phyloP scores from a whole-genome alignment of 1,139 yeast genomes.

The Suhomyces bolitotheri region DNA sequence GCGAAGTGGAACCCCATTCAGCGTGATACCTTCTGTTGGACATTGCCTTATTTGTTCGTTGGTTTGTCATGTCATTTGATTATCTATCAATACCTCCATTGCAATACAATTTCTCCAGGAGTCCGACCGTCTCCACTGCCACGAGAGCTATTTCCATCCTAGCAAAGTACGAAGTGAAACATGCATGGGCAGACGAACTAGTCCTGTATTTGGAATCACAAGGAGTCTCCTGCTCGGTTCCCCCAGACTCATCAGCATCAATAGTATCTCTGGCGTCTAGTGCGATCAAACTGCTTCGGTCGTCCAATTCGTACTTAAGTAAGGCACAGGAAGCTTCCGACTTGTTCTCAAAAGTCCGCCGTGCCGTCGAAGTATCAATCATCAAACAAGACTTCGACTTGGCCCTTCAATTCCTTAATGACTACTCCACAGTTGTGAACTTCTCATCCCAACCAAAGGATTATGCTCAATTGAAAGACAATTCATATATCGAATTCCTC shows the following conservation, averaged over 20 bases:
- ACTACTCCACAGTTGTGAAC: constrained; percentile 22
- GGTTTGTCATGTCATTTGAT: constrained; percentile 1
- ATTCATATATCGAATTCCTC: constrained; percentile 29
- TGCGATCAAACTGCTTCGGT: constrained; percentile 5
- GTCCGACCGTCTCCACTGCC: constrained; percentile 2
- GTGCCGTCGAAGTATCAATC: constrained; percentile 15
- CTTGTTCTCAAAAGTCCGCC: constrained; percentile 10
- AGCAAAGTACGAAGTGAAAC: constrained; percentile 1
- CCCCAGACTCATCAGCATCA: not conserved
- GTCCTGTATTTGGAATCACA: constrained; percentile 1
- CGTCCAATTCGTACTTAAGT: constrained; percentile 6
- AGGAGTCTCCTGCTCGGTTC: not conserved
- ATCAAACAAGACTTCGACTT: constrained; percentile 24
- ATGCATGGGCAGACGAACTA: not conserved
- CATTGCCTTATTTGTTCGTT: not conserved
- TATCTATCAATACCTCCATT: constrained; percentile 6
- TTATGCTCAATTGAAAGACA: constrained; percentile 20
- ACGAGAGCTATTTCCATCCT: constrained; percentile 2
- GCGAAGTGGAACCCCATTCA: too few species aligned
- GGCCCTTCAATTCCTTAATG: constrained; percentile 22
- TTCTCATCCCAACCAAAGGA: constrained; percentile 28
- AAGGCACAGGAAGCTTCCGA: constrained; percentile 9
- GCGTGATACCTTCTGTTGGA: not conserved
- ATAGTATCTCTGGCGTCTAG: constrained; percentile 1
- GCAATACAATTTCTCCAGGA: constrained; percentile 6